A percentile compares a stretch with the other conserved stretches of the same genome.
These are phyloP conservation scores for Niveomyces coronatus DNA, from an alignment of 2,329 filamentous ascomycete species.

Conservation along the genomic window DNA sequence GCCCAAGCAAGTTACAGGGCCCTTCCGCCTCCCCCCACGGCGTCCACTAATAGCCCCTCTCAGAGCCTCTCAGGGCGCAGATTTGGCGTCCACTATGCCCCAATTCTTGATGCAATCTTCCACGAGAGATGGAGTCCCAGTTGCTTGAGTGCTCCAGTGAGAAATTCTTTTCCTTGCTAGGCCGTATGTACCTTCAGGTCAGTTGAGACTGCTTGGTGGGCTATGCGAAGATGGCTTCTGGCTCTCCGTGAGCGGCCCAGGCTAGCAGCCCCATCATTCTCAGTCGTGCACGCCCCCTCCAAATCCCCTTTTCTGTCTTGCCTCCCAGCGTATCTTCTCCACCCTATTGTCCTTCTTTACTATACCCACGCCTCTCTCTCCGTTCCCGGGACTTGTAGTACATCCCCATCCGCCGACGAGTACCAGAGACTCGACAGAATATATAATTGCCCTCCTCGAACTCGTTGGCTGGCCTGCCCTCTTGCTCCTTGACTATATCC, in stretches of 20 bases:
- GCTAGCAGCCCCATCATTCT: background rate
- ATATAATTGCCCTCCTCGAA: constrained; percentile 7
- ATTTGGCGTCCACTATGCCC: constrained; percentile 3
- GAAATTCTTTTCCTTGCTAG: background rate
- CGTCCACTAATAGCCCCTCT: constrained; percentile 5
- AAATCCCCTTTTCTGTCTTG: constrained; percentile 1
- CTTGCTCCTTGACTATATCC: constrained; percentile 3
- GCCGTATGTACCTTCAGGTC: background rate
- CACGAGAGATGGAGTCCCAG: no score
- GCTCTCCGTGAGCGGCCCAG: background rate
- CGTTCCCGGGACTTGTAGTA: constrained; percentile 4
- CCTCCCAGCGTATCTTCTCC: no score
- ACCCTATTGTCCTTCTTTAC: background rate
- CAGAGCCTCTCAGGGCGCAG: background rate
- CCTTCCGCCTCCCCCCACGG: no score
- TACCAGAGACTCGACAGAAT: constrained; percentile 7
- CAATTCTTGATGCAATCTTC: background rate
- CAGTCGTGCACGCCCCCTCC: constrained; percentile 1
- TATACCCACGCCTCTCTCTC: constrained; percentile 3
- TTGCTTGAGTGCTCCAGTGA: no score
- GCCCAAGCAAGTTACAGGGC: background rate
- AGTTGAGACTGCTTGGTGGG: background rate
- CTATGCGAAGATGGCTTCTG: background rate
- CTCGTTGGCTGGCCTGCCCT: background rate
- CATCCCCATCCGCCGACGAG: background rate